Evolutionary conservation across 768 basidiomycete genomes (phyloP).

Genomic region (Auriculariales sp.): DNA sequence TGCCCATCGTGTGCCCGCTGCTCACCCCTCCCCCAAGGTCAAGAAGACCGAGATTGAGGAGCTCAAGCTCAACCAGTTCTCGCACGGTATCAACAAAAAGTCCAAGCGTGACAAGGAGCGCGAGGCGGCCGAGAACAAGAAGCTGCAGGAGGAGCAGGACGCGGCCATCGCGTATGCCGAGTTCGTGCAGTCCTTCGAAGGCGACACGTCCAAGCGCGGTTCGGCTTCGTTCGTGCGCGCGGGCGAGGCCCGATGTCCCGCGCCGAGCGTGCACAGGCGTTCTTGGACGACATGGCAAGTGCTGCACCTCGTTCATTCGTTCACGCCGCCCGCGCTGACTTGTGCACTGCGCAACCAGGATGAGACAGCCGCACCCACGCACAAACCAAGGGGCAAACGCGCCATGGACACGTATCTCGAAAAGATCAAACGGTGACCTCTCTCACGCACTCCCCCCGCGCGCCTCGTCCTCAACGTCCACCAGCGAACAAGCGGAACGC

Average conservation of each 20-base stretch:
- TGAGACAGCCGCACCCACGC: slow-evolving; percentile 36
- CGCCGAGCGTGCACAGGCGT: not conserved
- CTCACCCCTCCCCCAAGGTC: slow-evolving; percentile 19
- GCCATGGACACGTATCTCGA: slow-evolving; percentile 95
- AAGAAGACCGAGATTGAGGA: slow-evolving; percentile 79
- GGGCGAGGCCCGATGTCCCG: slow-evolving; percentile 13
- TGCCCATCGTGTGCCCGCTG: slow-evolving; percentile 32
- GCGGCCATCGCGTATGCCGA: slow-evolving; percentile 73
- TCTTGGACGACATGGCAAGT: slow-evolving; percentile 14
- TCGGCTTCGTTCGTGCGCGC: slow-evolving; percentile 5
- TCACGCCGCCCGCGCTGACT: slow-evolving; percentile 1
- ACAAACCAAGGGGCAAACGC: slow-evolving; percentile 83
- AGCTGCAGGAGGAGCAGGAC: slow-evolving; percentile 65
- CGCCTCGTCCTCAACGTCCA: no score
- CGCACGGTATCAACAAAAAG: slow-evolving; percentile 46
- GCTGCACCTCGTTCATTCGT: not conserved
- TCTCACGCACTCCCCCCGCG: not conserved
- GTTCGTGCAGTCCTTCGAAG: slow-evolving; percentile 74
- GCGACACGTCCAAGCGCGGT: slow-evolving; percentile 26
- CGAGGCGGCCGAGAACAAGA: slow-evolving; percentile 84
- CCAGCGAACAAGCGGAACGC: slow-evolving; percentile 81
- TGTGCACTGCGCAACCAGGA: not conserved
- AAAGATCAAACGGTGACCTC: slow-evolving; percentile 74
- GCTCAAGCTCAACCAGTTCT: slow-evolving; percentile 72
- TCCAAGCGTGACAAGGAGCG: slow-evolving; percentile 85